Evolutionary conservation across 306 rosid genomes (phyloP).

Genomic region (Elaeagnus macrophylla): DNA sequence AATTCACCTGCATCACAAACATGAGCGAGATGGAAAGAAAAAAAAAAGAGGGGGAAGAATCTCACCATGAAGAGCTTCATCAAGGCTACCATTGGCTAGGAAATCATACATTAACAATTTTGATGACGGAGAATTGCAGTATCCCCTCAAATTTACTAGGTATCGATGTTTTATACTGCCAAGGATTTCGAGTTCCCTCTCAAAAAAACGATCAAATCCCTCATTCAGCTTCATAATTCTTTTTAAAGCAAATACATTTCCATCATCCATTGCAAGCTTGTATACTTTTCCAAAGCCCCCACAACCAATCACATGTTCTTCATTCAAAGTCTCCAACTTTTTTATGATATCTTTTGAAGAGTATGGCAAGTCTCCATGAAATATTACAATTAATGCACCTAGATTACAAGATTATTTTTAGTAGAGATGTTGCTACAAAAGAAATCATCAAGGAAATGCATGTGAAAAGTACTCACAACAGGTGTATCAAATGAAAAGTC

Average conservation of each 20-base stretch:
- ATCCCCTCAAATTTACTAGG: slow-evolving; percentile 91
- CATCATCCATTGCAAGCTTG: slow-evolving; percentile 99
- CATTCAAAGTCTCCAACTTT: slow-evolving; percentile 86
- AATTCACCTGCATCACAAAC: neutral
- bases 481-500: slow-evolving; percentile 15
- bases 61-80: slow-evolving; percentile 93
- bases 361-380: slow-evolving; percentile 99
- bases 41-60: slow-evolving; percentile 13
- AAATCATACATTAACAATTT: slow-evolving; percentile 90
- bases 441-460: slow-evolving; percentile 14
- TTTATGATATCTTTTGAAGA: slow-evolving; percentile 90
- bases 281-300: slow-evolving; percentile 96
- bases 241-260: slow-evolving; percentile 86
- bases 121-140: slow-evolving; percentile 95
- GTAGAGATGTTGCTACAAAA: slow-evolving; percentile 20
- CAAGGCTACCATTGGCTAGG: slow-evolving; percentile 92
- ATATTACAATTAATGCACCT: slow-evolving; percentile 96
- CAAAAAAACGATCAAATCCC: slow-evolving; percentile 92
- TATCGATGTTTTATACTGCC: slow-evolving; percentile 95
- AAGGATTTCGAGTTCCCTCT: slow-evolving; percentile 96
- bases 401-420: slow-evolving; percentile 21
- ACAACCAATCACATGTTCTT: slow-evolving; percentile 79
- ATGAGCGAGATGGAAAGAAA: slow-evolving; percentile 5
- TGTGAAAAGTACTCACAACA: slow-evolving; percentile 12
- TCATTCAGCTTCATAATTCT: slow-evolving; percentile 83